phyloP scores from a whole-genome alignment of 495 filamentous ascomycete species.

The Cryomyces minteri region DNA sequence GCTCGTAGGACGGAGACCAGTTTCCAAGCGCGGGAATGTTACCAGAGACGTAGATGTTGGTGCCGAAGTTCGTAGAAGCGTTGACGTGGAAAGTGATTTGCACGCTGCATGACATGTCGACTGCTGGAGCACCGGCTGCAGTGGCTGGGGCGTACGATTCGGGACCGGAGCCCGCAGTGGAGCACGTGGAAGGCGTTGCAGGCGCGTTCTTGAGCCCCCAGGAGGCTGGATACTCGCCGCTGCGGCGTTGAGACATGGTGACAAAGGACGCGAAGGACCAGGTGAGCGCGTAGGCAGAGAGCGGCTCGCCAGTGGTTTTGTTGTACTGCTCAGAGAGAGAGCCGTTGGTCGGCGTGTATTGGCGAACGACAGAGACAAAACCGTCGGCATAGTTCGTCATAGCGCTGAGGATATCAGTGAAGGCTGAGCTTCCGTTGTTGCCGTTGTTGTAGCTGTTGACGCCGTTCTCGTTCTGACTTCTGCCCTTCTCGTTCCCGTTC shows the following conservation, averaged over 20 bases:
- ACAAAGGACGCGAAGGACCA: slow-evolving; percentile 54
- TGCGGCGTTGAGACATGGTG: slow-evolving; percentile 29
- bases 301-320: slow-evolving; percentile 27
- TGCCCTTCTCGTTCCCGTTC: not conserved
- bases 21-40: slow-evolving; percentile 8
- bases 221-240: slow-evolving; percentile 30
- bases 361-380: slow-evolving; percentile 33
- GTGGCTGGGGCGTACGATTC: not conserved
- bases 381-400: slow-evolving; percentile 46
- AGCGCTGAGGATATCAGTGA: slow-evolving; percentile 30
- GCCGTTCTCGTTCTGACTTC: too few species aligned
- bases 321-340: slow-evolving; percentile 43
- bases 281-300: slow-evolving; percentile 43
- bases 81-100: slow-evolving; percentile 39
- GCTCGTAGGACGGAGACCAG: not conserved
- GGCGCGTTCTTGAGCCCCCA: slow-evolving; percentile 16
- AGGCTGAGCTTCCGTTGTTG: slow-evolving; percentile 23
- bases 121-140: slow-evolving; percentile 22
- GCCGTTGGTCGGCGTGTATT: slow-evolving; percentile 31
- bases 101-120: slow-evolving; percentile 18
- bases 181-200: not conserved
- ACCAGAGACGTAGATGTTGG: slow-evolving; percentile 41
- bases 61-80: slow-evolving; percentile 34
- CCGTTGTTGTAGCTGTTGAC: too few species aligned
- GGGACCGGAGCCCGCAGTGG: not conserved